Base-by-base conservation (phyloP, 2,329 filamentous ascomycete species). In the Talaromyces sp. region DNA sequence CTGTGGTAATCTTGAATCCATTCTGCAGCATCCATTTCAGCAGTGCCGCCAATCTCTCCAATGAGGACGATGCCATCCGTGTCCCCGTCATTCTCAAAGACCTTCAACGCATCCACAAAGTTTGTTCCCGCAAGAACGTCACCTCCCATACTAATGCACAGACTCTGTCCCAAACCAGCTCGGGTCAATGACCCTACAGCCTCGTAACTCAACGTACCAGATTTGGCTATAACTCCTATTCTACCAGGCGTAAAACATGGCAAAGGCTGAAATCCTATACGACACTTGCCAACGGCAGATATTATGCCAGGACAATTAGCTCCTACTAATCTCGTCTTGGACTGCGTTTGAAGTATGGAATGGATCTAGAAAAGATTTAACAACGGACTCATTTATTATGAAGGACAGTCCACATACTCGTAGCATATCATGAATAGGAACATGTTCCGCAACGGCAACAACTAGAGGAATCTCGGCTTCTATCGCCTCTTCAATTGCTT, bases 291-390 rank as follows among this genome's bases (percentile, higher is more conserved):
- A 24, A 88, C 84, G 0, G 90, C 88, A 3, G 89, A 90, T 64
- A 93, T 92, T 67, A 94, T 92, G 0, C 91, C 91, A 0, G 91
- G 90, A 22, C 89, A 90, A 73, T 93, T 94, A n/a, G 91, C 89
- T 1, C 91, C 91, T 0, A 94, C 89, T 0, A 94, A 82, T 7
- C 91, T 82, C 0, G 89, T 90, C 69, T 85, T 89, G 1, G 84
- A 88, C 72, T 93, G 91, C 0, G 89, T 90, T 67, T 86, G 82
- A 4, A 93, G 82, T 58, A 92, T 87, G 27, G 88, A 87, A 60
- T 91, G 88, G 60, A 90, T 86, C 78, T 90, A 63, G n/a, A 37
- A 33, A 22, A 24, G 33, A 8, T 4, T 56, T 24, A 56, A 10
- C 6, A 22, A 37, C 52, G 11, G n/a, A 6, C 10, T 11, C n/a